Conservation (phyloP, 495 filamentous ascomycete species). For the Aspergillus homomorphus region DNA sequence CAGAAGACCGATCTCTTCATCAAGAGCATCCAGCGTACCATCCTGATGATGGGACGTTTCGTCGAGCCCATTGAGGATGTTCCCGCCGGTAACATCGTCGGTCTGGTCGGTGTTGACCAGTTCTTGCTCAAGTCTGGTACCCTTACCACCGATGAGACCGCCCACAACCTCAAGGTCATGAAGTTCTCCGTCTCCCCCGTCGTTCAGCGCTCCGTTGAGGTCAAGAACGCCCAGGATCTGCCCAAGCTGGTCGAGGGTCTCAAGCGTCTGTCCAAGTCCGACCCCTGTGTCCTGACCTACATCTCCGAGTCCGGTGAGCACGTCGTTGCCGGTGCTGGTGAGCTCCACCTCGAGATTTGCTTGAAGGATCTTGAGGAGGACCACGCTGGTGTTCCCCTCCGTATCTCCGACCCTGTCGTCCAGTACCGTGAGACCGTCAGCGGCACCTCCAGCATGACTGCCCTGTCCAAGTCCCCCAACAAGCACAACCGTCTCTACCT, state of each 20-base stretch:
- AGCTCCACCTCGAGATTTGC: slow-evolving; percentile 99
- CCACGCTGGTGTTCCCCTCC: slow-evolving; percentile 96
- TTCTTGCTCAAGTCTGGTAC: slow-evolving; percentile 99
- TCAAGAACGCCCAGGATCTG: slow-evolving; percentile 99
- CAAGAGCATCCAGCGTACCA: slow-evolving; percentile 99
- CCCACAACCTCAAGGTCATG: slow-evolving; percentile 99
- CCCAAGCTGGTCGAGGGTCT: slow-evolving; percentile 99
- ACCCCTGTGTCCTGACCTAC: slow-evolving; percentile 90
- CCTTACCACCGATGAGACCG: slow-evolving; percentile 92
- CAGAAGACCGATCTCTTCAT: slow-evolving; percentile 99
- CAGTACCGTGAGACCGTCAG: slow-evolving; percentile 95
- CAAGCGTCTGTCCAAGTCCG: slow-evolving; percentile 99
- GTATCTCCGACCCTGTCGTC: slow-evolving; percentile 95
- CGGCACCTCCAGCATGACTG: slow-evolving; percentile 81
- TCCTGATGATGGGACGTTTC: slow-evolving; percentile 99
- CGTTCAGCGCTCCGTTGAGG: slow-evolving; percentile 96
- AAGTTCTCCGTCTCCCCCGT: slow-evolving; percentile 99
- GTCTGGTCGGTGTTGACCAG: slow-evolving; percentile 98
- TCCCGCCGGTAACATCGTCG: slow-evolving; percentile 98
- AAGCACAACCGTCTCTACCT: slow-evolving; percentile 99
- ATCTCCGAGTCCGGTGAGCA: slow-evolving; percentile 95
- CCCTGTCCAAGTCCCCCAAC: slow-evolving; percentile 99
- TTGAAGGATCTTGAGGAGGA: slow-evolving; percentile 99
- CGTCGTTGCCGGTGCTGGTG: slow-evolving; percentile 97
- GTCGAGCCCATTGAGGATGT: slow-evolving; percentile 99